These are phyloP conservation scores for Lactuca sativa DNA, from an alignment of 129 eudicot genomes.

Conservation along the genomic window DNA sequence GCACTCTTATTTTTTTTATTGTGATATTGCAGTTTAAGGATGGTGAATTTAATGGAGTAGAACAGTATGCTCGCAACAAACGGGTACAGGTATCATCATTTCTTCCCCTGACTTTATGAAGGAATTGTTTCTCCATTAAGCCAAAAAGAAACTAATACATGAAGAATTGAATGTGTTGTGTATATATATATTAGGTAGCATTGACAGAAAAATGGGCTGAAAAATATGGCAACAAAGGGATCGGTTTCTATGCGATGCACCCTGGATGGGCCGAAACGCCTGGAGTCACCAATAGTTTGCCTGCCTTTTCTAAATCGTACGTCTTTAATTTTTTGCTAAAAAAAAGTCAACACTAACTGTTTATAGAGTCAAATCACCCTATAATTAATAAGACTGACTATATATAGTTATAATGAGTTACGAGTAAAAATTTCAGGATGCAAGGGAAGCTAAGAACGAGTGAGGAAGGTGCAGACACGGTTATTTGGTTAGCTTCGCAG, in stretches of 20 bases:
- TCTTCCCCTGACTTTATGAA: background rate
- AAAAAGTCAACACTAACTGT: background rate
- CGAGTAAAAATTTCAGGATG: constrained; percentile 41
- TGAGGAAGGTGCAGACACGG: constrained; percentile 88
- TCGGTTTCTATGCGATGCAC: constrained; percentile 91
- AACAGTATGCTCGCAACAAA: constrained; percentile 88
- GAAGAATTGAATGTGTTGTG: no score
- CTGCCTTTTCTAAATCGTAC: constrained; percentile 71
- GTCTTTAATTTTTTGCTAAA: no score
- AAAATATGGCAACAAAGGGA: constrained; percentile 58
- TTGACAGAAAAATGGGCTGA: constrained; percentile 91
- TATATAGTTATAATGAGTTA: no score
- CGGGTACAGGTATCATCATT: constrained; percentile 65
- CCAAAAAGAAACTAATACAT: no score
- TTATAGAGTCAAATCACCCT: background rate
- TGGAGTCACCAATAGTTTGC: constrained; percentile 77
- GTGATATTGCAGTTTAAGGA: constrained; percentile 52
- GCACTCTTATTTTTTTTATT: constrained; percentile 1
- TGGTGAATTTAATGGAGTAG: constrained; percentile 52
- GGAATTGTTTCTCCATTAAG: no score
- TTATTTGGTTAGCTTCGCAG: constrained; percentile 82
- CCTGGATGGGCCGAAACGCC: constrained; percentile 99
- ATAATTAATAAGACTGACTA: no score
- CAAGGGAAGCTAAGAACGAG: constrained; percentile 76
- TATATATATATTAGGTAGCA: constrained; percentile 53